Evolutionary conservation across 179 eudicot genomes (phyloP).

Genomic region (Beta lomatogona): DNA sequence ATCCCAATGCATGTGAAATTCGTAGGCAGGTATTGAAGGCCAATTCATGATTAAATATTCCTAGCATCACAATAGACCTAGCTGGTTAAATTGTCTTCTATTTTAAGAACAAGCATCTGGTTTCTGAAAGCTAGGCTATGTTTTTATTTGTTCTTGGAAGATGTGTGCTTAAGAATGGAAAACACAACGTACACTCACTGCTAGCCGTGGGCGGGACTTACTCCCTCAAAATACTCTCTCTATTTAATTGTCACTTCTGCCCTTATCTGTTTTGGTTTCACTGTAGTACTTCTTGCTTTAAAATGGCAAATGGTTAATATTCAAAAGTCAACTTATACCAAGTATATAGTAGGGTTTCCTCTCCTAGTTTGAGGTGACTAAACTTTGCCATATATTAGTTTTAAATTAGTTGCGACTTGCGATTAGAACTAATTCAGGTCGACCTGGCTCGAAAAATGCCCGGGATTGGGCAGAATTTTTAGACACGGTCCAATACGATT

Average conservation of each 20-base stretch:
- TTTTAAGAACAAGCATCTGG: slow-evolving; percentile 13
- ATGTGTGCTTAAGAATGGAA: not conserved
- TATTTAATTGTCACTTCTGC: not conserved
- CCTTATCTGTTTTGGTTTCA: not conserved
- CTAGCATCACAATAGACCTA: not conserved
- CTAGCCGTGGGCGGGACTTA: slow-evolving; percentile 16
- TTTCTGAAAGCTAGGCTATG: not conserved
- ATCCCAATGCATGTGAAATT: no score
- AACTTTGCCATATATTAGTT: no score
- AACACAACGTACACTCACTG: not conserved
- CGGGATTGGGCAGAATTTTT: no score
- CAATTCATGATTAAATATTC: not conserved
- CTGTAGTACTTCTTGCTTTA: no score
- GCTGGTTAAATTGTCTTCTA: slow-evolving; percentile 14
- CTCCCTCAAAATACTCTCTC: not conserved
- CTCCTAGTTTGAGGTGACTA: no score
- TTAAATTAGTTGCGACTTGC: no score
- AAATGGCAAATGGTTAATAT: no score
- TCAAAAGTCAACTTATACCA: no score
- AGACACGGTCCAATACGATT: no score
- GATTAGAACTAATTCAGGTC: no score
- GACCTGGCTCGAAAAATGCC: no score
- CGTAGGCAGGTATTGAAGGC: not conserved
- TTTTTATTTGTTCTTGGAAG: not conserved
- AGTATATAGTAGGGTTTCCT: no score